A percentile compares a stretch with the other conserved stretches of the same genome.
Conservation (phyloP, 768 basidiomycete species). For the Auriscalpium orientale region DNA sequence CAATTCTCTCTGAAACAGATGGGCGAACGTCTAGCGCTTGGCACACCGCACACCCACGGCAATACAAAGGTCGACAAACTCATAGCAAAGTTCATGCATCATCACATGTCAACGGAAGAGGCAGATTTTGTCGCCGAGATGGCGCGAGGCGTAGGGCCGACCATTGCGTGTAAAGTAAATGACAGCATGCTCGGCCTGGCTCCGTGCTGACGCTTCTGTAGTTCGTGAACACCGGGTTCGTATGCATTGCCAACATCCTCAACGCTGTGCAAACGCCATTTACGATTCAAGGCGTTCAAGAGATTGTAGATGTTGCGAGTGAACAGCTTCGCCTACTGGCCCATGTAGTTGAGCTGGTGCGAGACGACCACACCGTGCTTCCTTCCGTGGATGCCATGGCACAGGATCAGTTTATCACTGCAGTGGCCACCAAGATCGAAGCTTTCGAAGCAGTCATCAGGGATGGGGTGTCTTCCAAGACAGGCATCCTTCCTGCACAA, state of each 20-base stretch:
- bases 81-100: conserved; percentile 59
- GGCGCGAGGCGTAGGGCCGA: conserved; percentile 57
- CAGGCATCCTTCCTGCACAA: conserved; percentile 11
- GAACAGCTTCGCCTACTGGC: conserved; percentile 66
- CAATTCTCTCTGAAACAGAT: conserved; percentile 71
- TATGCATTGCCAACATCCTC: conserved; percentile 53
- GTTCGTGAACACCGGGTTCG: conserved; percentile 73
- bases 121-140: conserved; percentile 82
- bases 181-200: not conserved
- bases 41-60: conserved; percentile 45
- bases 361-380: conserved; percentile 35
- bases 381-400: conserved; percentile 44
- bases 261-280: conserved; percentile 22
- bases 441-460: conserved; percentile 23
- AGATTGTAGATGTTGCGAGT: conserved; percentile 34
- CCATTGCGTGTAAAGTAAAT: conserved; percentile 61
- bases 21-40: conserved; percentile 57
- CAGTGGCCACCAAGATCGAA: conserved; percentile 40
- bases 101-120: conserved; percentile 70
- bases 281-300: conserved; percentile 19
- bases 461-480: conserved; percentile 14
- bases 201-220: conserved; percentile 19
- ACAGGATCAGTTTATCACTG: conserved; percentile 51
- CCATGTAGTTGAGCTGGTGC: conserved; percentile 59
- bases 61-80: conserved; percentile 58